Base-by-base conservation (phyloP, 306 rosid species). In the Quercus suber region DNA sequence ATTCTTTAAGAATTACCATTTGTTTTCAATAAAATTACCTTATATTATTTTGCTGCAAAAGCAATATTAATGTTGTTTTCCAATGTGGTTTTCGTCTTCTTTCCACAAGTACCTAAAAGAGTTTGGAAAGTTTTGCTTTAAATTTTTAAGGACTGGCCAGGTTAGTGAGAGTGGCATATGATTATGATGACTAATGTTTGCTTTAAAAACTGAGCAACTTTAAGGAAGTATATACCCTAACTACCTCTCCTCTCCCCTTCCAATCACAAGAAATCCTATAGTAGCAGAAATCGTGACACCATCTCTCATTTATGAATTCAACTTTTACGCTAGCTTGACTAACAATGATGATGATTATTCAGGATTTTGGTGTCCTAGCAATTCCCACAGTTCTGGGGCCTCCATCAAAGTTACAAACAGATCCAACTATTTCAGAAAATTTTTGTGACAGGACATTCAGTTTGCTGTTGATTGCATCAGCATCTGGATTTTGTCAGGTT, bases 401-500 rank as follows among this genome's bases (percentile, higher is more conserved):
- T 57, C 99, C 98, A 52, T 98, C 98, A 65, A 93, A 90, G 81
- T 80, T 86, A 51, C 86, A 76, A 75, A 87, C 89, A 65, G 81
- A 84, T 60, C 10, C 92, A 80, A 73, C 83, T 15, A 81, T 85
- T 19, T 82, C 89, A 21, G 96, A 84, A 30, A 37, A 31, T 23
- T 93, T 85, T 64, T 96, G 91, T 57, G 89, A 88, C n/a, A 88
- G 80, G 76, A 91, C 94, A 30, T 90, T 89, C 78, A 86, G 94
- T 86, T 82, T 95, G 82, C 88, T 89, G 21, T 91, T 98, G 74
- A 87, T 95, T 80, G 97, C 90, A 49, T 97, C 92, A 61, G 93
- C 93, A 58, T 93, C 99, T 23, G 98, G 98, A 76, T 88, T 91
- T 76, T 95, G 99, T 79, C 99, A 95, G 96, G 99, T 89, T 83